Base-by-base conservation (phyloP, 371 early-diverging fungal genomes). In the Apophysomyces elegans region DNA sequence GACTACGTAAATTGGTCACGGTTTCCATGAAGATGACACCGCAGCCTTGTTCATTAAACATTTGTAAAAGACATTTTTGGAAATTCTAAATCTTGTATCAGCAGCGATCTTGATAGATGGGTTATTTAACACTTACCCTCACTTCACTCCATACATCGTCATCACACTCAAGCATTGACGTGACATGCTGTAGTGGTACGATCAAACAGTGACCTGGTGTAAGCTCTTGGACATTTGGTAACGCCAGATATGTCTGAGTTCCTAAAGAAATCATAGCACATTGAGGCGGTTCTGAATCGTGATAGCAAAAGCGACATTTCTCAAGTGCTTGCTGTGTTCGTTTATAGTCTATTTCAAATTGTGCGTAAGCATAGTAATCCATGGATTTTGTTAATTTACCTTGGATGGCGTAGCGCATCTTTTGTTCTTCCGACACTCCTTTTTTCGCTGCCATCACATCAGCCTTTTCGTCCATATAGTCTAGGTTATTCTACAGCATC, bases 111-210 rank as follows among this genome's bases (percentile, higher is more conserved):
- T 4, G 2, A 1, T 41, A 41, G 41, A 8, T 11, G 8, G 41
- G 41, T 13, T 13, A 41, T 5, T 14, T 37, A 36, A 32, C 46
- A 74, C 84, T 56, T 82, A 91, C 91, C 70, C 91, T 70, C 32
- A 98, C 90, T 76, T 98, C 98, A 58, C 90, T 91, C 97, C 97
- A 97, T 5, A 83, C 86, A 70, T 93, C 94, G 66, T 98, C 96
- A 58, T 96, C 96, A 56, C 89, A 91, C 65, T 94, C 93, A 32
- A 98, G 78, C 5, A 89, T 92, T 4, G 93, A 91, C 0, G 89
- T 71, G 18, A 85, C 84, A 73, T 98, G 98, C 59, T 95, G 91
- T 11, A 90, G 67, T 13, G 98, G 97, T 1, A 95, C 93, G 70
- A 98, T 96, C 61, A 90, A 70, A 75, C 96, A 96, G 62, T 96